Evolutionary conservation across 768 basidiomycete species (phyloP).

Genomic region (Lepiota venenata): DNA sequence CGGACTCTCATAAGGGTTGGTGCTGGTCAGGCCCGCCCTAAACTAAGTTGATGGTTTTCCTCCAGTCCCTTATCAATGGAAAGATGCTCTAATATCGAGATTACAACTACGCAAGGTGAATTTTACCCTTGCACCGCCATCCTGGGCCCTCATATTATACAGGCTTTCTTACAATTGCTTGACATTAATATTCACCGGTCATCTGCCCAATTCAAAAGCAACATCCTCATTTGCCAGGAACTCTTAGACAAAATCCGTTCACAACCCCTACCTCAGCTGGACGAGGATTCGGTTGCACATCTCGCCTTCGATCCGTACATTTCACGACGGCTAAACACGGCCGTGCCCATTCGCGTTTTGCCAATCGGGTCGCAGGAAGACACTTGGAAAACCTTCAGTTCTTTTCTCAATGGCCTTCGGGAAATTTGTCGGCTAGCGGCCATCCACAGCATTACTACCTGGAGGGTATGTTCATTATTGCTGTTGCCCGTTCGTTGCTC

Average conservation of each 20-base stretch:
- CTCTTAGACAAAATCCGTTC: constrained; percentile 38
- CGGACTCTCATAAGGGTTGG: constrained; percentile 39
- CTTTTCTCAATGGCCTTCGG: constrained; percentile 52
- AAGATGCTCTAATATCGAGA: constrained; percentile 46
- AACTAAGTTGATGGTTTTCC: neutral
- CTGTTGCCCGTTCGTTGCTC: too few relatives aligned
- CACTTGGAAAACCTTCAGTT: constrained; percentile 49
- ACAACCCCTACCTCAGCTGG: constrained; percentile 33
- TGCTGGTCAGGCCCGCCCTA: neutral
- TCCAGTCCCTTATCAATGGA: constrained; percentile 46
- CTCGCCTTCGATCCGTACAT: constrained; percentile 66
- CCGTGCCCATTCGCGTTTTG: constrained; percentile 65
- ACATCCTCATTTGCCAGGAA: constrained; percentile 37
- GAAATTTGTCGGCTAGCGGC: constrained; percentile 46
- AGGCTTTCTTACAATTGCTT: constrained; percentile 53
- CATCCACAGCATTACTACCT: constrained; percentile 44
- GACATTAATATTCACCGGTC: constrained; percentile 36
- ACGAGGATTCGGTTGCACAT: constrained; percentile 41
- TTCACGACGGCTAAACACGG: constrained; percentile 61
- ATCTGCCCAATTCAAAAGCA: constrained; percentile 29
- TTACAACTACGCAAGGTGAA: constrained; percentile 57
- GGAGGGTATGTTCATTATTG: constrained; percentile 50
- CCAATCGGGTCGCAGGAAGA: constrained; percentile 42
- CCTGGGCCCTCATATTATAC: neutral
- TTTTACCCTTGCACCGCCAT: neutral